Base-by-base conservation (phyloP, 2,329 filamentous ascomycete genomes). In the Exophiala oligosperma region DNA sequence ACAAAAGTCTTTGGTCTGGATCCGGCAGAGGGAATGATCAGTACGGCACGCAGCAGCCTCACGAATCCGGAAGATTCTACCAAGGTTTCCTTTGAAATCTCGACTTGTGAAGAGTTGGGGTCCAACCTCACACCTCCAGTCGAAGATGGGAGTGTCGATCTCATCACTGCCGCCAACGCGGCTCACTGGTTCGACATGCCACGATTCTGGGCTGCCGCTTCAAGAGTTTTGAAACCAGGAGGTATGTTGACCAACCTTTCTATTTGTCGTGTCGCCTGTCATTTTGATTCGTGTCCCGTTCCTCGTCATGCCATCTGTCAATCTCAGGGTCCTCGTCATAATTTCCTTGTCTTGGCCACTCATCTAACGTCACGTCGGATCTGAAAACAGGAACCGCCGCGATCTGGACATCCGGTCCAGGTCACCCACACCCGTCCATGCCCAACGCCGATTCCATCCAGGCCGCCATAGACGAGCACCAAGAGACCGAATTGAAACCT, bases 181-280 rank as follows among this genome's bases (percentile, higher is more conserved):
- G 79, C 79, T 0, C 82, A 85, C 67, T 84, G 82, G 82, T 83
- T 84, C 69, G 74, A 84, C 62, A 77, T 84, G 76, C 59, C 71
- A 0, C 54, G 56, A 0, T 84, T 84, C 70, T 84, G 80, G 77
- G 49, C 60, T 3, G 68, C 70, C 0, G 82, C 80, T 0, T 77
- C 76, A 0, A 69, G 69, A 4, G 69, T 79, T 0, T 69, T 85
- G 3, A 77, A 74, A 61, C 79, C 80, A 0, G 77, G 77, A 17
- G 40, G 40, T 43, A 11, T 9, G 32, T 9, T 11, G 17, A 35
- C 6, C 11, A 2, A 9, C 9, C 32, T 35, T 35, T 35, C 7
- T 35, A 2, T 9, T 35, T 35, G 6, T 6, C 32, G 32, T 35
- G 17, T 17, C 17, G 17, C 17, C 17, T 17, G 17, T 17, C 17